Conservation (phyloP, 2,329 filamentous ascomycete genomes). For the Colletotrichum salicis region DNA sequence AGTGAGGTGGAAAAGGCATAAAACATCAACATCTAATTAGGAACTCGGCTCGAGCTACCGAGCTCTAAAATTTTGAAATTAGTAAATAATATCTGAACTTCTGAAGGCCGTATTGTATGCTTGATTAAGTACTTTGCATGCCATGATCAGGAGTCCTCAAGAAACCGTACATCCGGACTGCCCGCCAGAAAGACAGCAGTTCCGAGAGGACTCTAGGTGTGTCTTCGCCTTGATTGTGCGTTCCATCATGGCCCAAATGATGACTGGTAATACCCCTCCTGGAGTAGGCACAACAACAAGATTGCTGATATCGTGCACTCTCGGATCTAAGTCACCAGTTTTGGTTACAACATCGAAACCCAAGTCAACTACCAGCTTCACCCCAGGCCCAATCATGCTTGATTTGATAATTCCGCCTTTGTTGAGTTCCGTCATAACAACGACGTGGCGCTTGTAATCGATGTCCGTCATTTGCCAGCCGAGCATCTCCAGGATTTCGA, state of each 20-base stretch:
- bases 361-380: neutral
- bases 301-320: neutral
- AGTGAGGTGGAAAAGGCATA: neutral
- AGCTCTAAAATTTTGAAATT: neutral
- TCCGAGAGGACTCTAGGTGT: neutral
- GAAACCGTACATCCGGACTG: neutral
- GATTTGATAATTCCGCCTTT: neutral
- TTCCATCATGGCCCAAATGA: neutral
- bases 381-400: neutral
- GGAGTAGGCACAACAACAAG: neutral
- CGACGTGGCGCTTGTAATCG: neutral
- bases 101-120: neutral
- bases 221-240: neutral
- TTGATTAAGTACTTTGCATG: neutral
- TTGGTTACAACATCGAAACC: neutral
- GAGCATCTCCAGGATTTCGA: neutral
- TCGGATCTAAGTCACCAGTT: neutral
- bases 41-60: no score
- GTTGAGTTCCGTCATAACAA: neutral
- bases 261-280: neutral
- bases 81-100: neutral
- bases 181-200: neutral
- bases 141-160: neutral
- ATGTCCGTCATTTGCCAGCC: neutral
- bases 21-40: neutral